phyloP scores from a whole-genome alignment of 2,329 filamentous ascomycete genomes.

The Aureobasidium namibiae region DNA sequence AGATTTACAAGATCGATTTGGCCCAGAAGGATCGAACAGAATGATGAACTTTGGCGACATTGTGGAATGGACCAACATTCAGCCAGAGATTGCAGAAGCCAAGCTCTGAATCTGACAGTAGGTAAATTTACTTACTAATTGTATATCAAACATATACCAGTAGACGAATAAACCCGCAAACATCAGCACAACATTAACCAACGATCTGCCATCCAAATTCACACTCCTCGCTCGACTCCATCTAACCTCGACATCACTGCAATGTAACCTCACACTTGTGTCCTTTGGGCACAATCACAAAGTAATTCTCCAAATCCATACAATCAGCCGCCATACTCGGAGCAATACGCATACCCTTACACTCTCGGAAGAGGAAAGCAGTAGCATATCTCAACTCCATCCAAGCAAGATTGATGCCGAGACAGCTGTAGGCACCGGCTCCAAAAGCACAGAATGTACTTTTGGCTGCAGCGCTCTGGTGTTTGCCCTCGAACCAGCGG shows the following conservation, averaged over 20 bases:
- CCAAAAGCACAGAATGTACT: conserved; percentile 61
- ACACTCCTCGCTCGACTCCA: too few species aligned
- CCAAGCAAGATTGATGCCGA: conserved; percentile 59
- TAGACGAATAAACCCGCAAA: too few species aligned
- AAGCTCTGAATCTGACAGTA: not conserved
- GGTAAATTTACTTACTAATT: too few species aligned
- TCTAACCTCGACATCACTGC: not conserved
- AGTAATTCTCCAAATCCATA: conserved; percentile 38
- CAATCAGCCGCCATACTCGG: conserved; percentile 28
- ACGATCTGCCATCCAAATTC: too few species aligned
- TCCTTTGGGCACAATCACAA: conserved; percentile 35
- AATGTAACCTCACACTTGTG: conserved; percentile 34
- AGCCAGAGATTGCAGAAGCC: conserved; percentile 2
- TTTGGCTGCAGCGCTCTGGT: conserved; percentile 27
- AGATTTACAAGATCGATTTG: conserved; percentile 20
- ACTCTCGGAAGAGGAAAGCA: conserved; percentile 45
- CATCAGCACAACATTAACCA: too few species aligned
- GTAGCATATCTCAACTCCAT: conserved; percentile 48
- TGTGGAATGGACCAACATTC: conserved; percentile 5
- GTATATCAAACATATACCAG: too few species aligned
- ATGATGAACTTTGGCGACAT: conserved; percentile 12
- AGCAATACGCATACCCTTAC: conserved; percentile 25
- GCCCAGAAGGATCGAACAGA: conserved; percentile 25
- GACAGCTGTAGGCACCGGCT: conserved; percentile 59
- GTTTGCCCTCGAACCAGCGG: conserved; percentile 24